Percentiles rank a stretch among this genome's conserved stretches.
Evolutionary conservation across 768 basidiomycete species (phyloP).

Genomic region (Tephrocybe sp.): DNA sequence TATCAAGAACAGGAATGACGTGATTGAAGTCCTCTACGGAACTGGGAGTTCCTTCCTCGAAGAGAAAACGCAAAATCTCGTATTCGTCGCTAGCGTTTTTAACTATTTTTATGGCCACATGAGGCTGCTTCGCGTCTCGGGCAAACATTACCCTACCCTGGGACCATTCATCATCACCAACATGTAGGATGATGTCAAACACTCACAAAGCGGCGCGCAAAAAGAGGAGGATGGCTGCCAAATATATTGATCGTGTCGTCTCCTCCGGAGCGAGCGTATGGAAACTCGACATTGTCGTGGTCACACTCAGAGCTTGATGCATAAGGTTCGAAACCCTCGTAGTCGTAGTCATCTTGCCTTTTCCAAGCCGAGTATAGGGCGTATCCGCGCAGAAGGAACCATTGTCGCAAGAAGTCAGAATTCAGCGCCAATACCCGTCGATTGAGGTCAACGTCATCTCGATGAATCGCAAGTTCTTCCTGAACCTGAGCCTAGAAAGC

Average conservation of each 20-base stretch:
- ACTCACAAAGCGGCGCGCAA: background rate
- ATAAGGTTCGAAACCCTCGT: background rate
- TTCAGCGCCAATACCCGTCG: background rate
- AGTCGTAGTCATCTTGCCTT: background rate
- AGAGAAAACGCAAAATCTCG: conserved; percentile 18
- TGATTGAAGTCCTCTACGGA: background rate
- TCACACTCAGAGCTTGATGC: background rate
- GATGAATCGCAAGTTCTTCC: background rate
- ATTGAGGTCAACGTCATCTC: background rate
- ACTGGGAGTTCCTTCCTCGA: conserved; percentile 4
- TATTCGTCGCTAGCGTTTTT: conserved; percentile 20
- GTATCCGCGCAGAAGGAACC: background rate
- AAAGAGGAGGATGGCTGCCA: background rate
- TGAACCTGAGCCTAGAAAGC: background rate
- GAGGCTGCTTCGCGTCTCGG: conserved; percentile 17
- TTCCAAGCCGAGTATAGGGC: background rate
- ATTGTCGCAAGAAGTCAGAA: background rate
- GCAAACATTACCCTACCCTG: conserved; percentile 14
- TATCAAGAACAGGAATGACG: conserved; percentile 8
- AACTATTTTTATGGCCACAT: conserved; percentile 25
- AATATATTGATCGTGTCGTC: background rate
- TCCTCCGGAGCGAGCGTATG: background rate
- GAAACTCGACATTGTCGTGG: background rate
- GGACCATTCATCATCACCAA: background rate
- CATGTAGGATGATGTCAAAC: too few relatives aligned